Conservation (phyloP, 2,329 filamentous ascomycete genomes). For the Exophiala spinifera region DNA sequence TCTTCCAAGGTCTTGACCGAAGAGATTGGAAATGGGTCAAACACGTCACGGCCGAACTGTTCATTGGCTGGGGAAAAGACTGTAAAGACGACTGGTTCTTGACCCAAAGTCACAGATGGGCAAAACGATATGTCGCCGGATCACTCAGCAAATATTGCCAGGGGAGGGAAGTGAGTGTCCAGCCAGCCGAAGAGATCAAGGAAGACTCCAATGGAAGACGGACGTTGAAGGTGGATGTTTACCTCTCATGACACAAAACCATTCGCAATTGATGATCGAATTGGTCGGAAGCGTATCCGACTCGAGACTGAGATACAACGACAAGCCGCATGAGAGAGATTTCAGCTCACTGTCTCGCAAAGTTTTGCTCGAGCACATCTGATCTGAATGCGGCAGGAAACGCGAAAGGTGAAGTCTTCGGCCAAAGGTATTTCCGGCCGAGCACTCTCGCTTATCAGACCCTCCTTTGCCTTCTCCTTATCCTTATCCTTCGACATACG, state of each 20-base stretch:
- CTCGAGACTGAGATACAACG: too few species aligned
- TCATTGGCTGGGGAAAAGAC: constrained; percentile 16
- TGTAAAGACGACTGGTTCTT: constrained; percentile 22
- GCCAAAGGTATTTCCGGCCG: too few species aligned
- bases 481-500: too few species aligned
- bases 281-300: too few species aligned
- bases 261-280: too few species aligned
- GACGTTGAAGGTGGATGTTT: constrained; percentile 17
- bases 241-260: constrained; percentile 7
- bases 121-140: constrained; percentile 15
- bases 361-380: too few species aligned
- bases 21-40: constrained; percentile 19
- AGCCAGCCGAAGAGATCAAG: constrained; percentile 10
- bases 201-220: constrained; percentile 14
- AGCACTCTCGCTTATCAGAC: too few species aligned
- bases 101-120: constrained; percentile 19
- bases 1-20: constrained; percentile 14
- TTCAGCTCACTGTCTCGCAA: too few species aligned
- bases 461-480: too few species aligned
- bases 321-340: too few species aligned
- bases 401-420: too few species aligned
- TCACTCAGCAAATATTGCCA: constrained; percentile 12
- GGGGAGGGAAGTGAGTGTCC: constrained; percentile 9
- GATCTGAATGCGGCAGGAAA: too few species aligned
- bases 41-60: constrained; percentile 16